Evolutionary conservation across 1,284 basidiomycete species (phyloP).

Genomic region (Uromyces viciae-fabae): DNA sequence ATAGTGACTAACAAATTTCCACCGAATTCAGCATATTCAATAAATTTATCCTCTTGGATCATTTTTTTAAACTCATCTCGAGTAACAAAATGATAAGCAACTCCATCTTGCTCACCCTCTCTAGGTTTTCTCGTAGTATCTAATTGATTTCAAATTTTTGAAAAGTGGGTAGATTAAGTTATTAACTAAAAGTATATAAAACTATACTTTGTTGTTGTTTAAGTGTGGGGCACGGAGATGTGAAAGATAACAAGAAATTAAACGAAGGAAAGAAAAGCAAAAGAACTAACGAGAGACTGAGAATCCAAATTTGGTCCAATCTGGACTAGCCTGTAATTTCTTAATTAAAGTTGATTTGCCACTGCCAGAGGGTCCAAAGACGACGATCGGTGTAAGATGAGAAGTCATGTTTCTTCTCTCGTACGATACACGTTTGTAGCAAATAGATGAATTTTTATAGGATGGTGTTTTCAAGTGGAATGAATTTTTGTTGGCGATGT

Average conservation of each 20-base stretch:
- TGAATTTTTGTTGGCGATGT: too few species aligned
- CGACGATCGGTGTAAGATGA: constrained; percentile 64
- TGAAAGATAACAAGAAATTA: neutral
- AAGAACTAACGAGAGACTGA: constrained; percentile 76
- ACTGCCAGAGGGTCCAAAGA: constrained; percentile 81
- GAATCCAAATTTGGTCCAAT: constrained; percentile 73
- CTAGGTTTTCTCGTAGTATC: constrained; percentile 88
- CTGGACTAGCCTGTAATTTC: constrained; percentile 77
- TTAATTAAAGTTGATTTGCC: constrained; percentile 90
- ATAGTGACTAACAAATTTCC: constrained; percentile 68
- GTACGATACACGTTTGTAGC: too few species aligned
- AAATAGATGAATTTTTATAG: too few species aligned
- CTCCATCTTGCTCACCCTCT: constrained; percentile 73
- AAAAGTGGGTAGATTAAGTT: too few species aligned
- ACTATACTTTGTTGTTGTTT: too few species aligned
- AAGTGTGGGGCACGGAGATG: neutral
- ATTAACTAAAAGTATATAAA: too few species aligned
- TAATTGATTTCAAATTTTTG: too few species aligned
- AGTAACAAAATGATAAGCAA: constrained; percentile 62
- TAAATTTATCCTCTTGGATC: constrained; percentile 60
- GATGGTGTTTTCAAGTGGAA: too few species aligned
- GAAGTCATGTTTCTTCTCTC: neutral
- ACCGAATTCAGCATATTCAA: constrained; percentile 72
- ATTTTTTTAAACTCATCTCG: constrained; percentile 59
- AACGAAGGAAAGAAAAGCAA: neutral